Conservation (phyloP, 164 flowering plant genomes). For the Vitis riparia region DNA sequence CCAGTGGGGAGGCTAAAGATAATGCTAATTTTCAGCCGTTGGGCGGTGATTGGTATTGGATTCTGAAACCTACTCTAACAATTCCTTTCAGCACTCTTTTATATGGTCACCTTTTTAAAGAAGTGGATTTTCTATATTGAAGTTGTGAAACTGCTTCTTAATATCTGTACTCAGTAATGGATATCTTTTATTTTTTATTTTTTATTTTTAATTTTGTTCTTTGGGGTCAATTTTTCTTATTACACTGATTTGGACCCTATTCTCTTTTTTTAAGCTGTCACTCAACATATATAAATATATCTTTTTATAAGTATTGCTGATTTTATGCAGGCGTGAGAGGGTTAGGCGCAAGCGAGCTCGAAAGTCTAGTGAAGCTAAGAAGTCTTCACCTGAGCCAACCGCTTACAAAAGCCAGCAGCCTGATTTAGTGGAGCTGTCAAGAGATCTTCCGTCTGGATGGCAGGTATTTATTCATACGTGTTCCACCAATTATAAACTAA, state of each 20-base stretch:
- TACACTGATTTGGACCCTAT: no score
- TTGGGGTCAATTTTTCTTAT: no score
- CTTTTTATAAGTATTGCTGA: not conserved
- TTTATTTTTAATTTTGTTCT: no score
- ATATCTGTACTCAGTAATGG: no score
- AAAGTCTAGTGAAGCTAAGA: slow-evolving; percentile 29
- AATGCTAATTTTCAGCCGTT: slow-evolving; percentile 98
- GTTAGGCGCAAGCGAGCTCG: slow-evolving; percentile 80
- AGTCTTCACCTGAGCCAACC: slow-evolving; percentile 25
- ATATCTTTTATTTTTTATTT: no score
- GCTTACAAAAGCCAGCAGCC: slow-evolving; percentile 48
- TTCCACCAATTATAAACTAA: not conserved
- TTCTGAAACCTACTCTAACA: not conserved
- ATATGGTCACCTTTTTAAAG: not conserved
- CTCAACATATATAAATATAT: no score
- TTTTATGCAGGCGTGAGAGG: slow-evolving; percentile 71
- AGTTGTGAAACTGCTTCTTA: no score
- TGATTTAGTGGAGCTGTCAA: slow-evolving; percentile 55
- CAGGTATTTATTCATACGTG: slow-evolving; percentile 47
- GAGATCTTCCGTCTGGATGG: slow-evolving; percentile 86
- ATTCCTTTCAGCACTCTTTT: not conserved
- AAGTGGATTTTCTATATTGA: no score
- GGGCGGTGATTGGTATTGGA: slow-evolving; percentile 90
- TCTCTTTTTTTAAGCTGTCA: no score
- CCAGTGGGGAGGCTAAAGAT: slow-evolving; percentile 90